Evolutionary conservation across 2,329 filamentous ascomycete species (phyloP), one percentile per base, ranked within the genome.

Genomic region (Cladophialophora carrionii): DNA sequence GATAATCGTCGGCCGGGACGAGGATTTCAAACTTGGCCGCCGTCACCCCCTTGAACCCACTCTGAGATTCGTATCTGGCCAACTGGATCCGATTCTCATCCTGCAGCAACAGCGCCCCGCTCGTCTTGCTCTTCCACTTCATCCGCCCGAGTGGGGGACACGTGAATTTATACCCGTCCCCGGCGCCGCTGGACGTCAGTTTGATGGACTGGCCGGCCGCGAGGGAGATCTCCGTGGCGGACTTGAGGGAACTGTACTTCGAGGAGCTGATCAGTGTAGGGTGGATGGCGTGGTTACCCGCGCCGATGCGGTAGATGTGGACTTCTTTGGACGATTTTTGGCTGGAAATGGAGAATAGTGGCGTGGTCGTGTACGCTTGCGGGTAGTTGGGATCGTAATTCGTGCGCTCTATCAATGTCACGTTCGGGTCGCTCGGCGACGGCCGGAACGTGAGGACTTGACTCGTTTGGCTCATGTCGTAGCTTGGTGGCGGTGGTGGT

Each of bases 61-160:
- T 14, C 37, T 43, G 14, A 10, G 31, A 29, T 2, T 54, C 29
- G 20, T 54, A 54, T 24, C 52, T 24, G 26, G 52, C 52, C 55
- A 57, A 24, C 9, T 29, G 12, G 10, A 37, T 22, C 17, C 29
- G 24, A 9, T 54, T 34, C 26, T 54, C 52, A 12, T 54, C 52
- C 52, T 29, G 52, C 29, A 54, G 29, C 2, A 57, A n/a, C 34
- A 57, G 34, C 20, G 55, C 34, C 31, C 55, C 55, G 32, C 20
- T 57, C 22, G 9, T 46, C 20, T 57, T 57, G 34, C 20, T 57
- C 29, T 54, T 54, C 52, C 52, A 54, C 52, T 32, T 57, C 55
- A 57, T 57, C 31, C 34, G n/a, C n/a, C 55, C 55, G 20, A 32
- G 8, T 1, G 31, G 22, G 5, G n/a, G 31, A 17, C 20, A 46